Conservation (phyloP, 768 basidiomycete species). For the Agrocybe pediades region DNA sequence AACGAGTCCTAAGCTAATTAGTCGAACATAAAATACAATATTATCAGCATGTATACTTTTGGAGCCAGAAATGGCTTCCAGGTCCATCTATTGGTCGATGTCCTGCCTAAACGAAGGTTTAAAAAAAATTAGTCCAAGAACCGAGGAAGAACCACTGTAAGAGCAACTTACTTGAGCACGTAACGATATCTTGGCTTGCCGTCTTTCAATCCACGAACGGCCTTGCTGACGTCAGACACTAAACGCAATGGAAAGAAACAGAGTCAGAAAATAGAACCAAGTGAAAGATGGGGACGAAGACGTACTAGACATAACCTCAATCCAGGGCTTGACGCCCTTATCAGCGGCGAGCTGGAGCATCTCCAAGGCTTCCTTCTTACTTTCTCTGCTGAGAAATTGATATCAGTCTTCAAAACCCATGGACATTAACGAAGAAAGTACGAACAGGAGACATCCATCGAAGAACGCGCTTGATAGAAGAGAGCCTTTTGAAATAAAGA, state of each 20-base stretch:
- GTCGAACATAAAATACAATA: no score
- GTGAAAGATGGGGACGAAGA: neutral
- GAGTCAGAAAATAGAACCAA: neutral
- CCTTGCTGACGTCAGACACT: conserved; percentile 49
- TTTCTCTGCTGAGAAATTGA: conserved; percentile 49
- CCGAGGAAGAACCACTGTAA: neutral
- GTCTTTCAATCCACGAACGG: conserved; percentile 47
- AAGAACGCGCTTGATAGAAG: conserved; percentile 24
- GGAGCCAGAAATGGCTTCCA: no score
- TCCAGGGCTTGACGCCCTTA: conserved; percentile 53
- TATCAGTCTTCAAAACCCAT: conserved; percentile 18
- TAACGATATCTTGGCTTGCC: conserved; percentile 56
- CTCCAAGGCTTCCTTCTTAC: conserved; percentile 56
- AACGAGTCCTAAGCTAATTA: no score
- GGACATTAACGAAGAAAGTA: neutral
- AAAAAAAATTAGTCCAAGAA: neutral
- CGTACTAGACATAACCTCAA: conserved; percentile 42
- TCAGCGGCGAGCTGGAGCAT: conserved; percentile 63
- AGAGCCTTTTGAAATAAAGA: conserved; percentile 17
- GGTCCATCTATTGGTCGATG: conserved; percentile 13
- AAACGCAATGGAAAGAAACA: neutral
- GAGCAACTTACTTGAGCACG: conserved; percentile 39
- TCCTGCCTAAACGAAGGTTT: conserved; percentile 14
- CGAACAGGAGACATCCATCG: conserved; percentile 32
- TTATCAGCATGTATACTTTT: no score